Conservation (phyloP, 352 stramenopile species). For the Thalassiosira mediterranea region DNA sequence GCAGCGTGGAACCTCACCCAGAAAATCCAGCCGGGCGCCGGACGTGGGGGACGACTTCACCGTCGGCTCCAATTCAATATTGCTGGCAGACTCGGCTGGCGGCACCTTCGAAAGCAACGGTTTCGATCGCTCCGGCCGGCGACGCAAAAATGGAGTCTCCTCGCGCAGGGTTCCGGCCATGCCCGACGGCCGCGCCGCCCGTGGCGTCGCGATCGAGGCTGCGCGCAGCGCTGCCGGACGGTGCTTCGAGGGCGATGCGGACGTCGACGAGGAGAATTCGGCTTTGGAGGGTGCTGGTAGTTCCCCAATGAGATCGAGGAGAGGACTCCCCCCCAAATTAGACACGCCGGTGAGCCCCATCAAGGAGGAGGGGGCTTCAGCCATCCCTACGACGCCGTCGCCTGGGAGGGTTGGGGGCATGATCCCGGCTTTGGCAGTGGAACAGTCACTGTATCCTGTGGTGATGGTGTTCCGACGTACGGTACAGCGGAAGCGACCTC, state of each 20-base stretch:
- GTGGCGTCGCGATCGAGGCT: not conserved
- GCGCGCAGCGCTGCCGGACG: conserved; percentile 19
- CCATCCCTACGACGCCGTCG: too few species aligned
- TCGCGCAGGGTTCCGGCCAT: conserved; percentile 6
- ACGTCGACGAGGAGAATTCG: conserved; percentile 18
- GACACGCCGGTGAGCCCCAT: conserved; percentile 48
- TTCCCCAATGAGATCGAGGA: conserved; percentile 6
- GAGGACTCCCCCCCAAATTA: not conserved
- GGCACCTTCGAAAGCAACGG: conserved; percentile 42
- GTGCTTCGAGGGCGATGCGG: conserved; percentile 32
- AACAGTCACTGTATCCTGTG: conserved; percentile 63
- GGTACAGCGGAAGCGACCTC: conserved; percentile 60
- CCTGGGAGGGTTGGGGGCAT: too few species aligned
- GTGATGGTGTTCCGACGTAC: conserved; percentile 79
- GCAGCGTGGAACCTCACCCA: conserved; percentile 11
- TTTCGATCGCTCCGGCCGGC: too few species aligned
- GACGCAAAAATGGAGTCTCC: not conserved
- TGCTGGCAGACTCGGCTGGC: conserved; percentile 42
- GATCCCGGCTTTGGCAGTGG: too few species aligned
- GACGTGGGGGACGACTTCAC: conserved; percentile 43
- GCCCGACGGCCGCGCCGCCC: not conserved
- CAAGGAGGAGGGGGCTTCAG: too few species aligned
- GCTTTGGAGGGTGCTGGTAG: too few species aligned
- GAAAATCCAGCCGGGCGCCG: not conserved
- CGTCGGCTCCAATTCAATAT: conserved; percentile 44